Conservation (phyloP, 208 protist species). For the Crithidia fasciculata region DNA sequence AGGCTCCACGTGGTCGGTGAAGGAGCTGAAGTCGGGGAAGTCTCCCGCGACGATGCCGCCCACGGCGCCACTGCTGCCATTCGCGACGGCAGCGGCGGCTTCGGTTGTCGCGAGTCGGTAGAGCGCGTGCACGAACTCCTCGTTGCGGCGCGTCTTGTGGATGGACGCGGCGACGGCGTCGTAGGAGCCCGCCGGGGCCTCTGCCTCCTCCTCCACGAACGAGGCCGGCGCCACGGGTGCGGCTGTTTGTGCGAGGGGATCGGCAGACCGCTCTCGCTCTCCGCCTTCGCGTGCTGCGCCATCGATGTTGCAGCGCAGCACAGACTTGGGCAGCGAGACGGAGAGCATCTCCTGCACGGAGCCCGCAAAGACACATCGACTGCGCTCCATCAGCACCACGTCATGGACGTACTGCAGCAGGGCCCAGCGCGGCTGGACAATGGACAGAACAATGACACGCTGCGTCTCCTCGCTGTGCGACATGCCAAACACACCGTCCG, state of each 20-base stretch:
- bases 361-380: slow-evolving; percentile 48
- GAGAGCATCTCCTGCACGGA: slow-evolving; percentile 40
- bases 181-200: slow-evolving; percentile 21
- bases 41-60: not conserved
- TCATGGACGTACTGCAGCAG: slow-evolving; percentile 68
- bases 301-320: not conserved
- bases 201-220: not conserved
- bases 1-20: not conserved
- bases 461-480: slow-evolving; percentile 10
- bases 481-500: not conserved
- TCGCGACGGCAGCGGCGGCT: not conserved
- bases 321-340: slow-evolving; percentile 27
- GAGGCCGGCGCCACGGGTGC: not conserved
- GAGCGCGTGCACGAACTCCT: slow-evolving; percentile 32
- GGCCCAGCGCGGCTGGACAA: slow-evolving; percentile 70
- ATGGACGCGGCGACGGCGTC: slow-evolving; percentile 31
- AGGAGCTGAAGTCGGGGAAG: slow-evolving; percentile 15
- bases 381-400: slow-evolving; percentile 57
- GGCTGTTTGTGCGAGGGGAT: not conserved
- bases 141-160: slow-evolving; percentile 23
- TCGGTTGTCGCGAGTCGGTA: slow-evolving; percentile 32
- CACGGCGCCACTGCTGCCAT: not conserved
- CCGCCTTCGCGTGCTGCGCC: not conserved
- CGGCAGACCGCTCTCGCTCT: not conserved
- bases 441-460: slow-evolving; percentile 49